phyloP scores from a whole-genome alignment of 768 basidiomycete species.

The Leucogyrophana mollusca region DNA sequence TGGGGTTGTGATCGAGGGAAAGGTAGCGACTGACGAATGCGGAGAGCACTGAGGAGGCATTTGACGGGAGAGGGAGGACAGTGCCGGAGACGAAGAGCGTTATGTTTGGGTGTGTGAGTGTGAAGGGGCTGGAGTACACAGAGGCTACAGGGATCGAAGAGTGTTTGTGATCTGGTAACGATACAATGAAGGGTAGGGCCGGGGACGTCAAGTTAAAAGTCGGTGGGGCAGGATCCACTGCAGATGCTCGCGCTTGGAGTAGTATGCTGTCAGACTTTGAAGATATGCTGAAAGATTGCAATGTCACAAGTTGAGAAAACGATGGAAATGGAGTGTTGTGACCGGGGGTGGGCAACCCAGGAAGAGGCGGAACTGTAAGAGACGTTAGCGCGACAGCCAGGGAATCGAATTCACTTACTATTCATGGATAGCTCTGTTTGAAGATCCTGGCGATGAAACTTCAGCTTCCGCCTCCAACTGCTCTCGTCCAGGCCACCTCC shows the following conservation, averaged over 20 bases:
- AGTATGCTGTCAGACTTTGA: constrained; percentile 35
- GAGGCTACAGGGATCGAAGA: constrained; percentile 48
- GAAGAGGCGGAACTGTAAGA: constrained; percentile 56
- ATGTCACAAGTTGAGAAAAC: constrained; percentile 56
- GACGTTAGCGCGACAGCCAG: constrained; percentile 1
- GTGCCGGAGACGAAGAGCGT: constrained; percentile 55
- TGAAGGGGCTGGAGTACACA: constrained; percentile 54
- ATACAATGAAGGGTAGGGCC: constrained; percentile 60
- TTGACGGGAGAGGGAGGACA: constrained; percentile 52
- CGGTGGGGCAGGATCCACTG: constrained; percentile 56
- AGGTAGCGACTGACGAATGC: constrained; percentile 65
- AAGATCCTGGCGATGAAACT: constrained; percentile 43
- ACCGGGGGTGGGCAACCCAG: constrained; percentile 65
- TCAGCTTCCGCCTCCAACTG: constrained; percentile 32
- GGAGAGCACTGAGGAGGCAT: constrained; percentile 45
- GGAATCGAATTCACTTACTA: constrained; percentile 39
- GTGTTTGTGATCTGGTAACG: constrained; percentile 36
- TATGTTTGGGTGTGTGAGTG: constrained; percentile 66
- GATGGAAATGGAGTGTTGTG: constrained; percentile 49
- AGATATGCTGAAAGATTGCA: constrained; percentile 53
- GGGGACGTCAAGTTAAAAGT: constrained; percentile 51
- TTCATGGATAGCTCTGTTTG: constrained; percentile 46
- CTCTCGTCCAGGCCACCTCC: no score
- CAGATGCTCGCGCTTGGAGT: constrained; percentile 53
- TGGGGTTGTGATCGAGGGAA: constrained; percentile 52